Evolutionary conservation across 2,329 filamentous ascomycete genomes (phyloP).

Genomic region (Clarireedia homoeocarpa): DNA sequence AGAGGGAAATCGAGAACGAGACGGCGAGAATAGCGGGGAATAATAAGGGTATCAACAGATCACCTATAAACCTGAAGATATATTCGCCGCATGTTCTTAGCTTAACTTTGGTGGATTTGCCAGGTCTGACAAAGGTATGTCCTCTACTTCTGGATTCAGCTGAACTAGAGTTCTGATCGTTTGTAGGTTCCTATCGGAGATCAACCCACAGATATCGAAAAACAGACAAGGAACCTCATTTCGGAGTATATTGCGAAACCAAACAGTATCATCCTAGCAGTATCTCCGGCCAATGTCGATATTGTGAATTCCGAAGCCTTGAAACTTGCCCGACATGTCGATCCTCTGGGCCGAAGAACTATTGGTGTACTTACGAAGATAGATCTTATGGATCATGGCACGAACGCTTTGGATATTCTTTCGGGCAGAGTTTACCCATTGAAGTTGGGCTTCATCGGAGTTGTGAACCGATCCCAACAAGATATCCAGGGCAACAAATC

Average conservation of each 20-base stretch:
- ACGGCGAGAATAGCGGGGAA: slow-evolving; percentile 89
- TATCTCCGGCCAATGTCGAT: slow-evolving; percentile 95
- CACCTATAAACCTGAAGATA: slow-evolving; percentile 97
- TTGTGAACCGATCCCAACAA: slow-evolving; percentile 96
- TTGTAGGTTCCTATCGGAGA: slow-evolving; percentile 86
- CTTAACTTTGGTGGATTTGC: slow-evolving; percentile 90
- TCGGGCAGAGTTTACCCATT: slow-evolving; percentile 93
- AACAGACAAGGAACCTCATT: slow-evolving; percentile 93
- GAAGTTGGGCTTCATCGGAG: slow-evolving; percentile 95
- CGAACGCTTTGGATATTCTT: slow-evolving; percentile 95
- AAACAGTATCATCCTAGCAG: slow-evolving; percentile 94
- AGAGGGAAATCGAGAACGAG: slow-evolving; percentile 94
- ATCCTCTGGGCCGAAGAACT: slow-evolving; percentile 86
- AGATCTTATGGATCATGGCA: slow-evolving; percentile 97
- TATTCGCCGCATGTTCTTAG: slow-evolving; percentile 97
- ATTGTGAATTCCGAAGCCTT: slow-evolving; percentile 96
- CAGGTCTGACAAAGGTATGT: slow-evolving; percentile 83
- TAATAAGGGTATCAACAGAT: slow-evolving; percentile 97
- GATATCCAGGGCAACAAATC: slow-evolving; percentile 95
- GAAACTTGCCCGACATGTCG: slow-evolving; percentile 94
- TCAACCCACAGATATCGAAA: slow-evolving; percentile 95
- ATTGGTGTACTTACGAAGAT: slow-evolving; percentile 97
- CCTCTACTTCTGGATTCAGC: not conserved
- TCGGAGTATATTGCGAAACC: slow-evolving; percentile 98
- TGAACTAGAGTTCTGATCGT: slow-evolving; percentile 10